These are phyloP conservation scores for Didymella pomorum DNA, from an alignment of 2,329 filamentous ascomycete genomes.

Conservation along the genomic window DNA sequence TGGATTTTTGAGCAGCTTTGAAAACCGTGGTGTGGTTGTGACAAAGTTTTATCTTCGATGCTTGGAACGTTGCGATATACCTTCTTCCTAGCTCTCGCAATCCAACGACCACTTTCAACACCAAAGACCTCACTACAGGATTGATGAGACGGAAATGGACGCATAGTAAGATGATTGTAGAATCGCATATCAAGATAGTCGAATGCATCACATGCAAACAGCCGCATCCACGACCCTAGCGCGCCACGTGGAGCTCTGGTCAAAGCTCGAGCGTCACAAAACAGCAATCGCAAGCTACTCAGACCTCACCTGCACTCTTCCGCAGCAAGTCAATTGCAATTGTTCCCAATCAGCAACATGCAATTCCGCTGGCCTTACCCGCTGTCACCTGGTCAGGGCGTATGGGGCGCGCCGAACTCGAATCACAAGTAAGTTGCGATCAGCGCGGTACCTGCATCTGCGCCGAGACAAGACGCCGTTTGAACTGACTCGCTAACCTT, in stretches of 20 bases:
- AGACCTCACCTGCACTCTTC: neutral
- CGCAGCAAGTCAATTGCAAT: neutral
- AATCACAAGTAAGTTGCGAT: constrained; percentile 45
- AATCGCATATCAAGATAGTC: neutral
- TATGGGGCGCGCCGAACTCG: constrained; percentile 40
- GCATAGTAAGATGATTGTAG: neutral
- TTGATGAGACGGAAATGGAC: neutral
- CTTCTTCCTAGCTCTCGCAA: neutral
- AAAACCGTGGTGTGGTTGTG: too few species aligned
- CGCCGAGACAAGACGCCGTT: constrained; percentile 9
- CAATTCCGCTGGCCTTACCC: constrained; percentile 41
- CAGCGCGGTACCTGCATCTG: constrained; percentile 15
- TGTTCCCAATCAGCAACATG: constrained; percentile 22
- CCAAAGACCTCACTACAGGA: too few species aligned
- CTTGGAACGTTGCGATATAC: too few species aligned
- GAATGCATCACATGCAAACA: neutral
- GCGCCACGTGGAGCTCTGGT: constrained; percentile 25
- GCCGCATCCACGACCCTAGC: constrained; percentile 11
- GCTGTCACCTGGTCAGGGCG: constrained; percentile 28
- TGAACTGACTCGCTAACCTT: constrained; percentile 23
- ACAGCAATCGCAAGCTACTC: neutral
- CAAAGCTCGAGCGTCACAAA: constrained; percentile 23
- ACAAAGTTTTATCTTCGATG: too few species aligned
- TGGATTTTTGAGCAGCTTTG: too few species aligned
- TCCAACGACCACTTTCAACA: too few species aligned